phyloP scores from a whole-genome alignment of 1,139 yeast genomes.

The Kodamaea derodonti region DNA sequence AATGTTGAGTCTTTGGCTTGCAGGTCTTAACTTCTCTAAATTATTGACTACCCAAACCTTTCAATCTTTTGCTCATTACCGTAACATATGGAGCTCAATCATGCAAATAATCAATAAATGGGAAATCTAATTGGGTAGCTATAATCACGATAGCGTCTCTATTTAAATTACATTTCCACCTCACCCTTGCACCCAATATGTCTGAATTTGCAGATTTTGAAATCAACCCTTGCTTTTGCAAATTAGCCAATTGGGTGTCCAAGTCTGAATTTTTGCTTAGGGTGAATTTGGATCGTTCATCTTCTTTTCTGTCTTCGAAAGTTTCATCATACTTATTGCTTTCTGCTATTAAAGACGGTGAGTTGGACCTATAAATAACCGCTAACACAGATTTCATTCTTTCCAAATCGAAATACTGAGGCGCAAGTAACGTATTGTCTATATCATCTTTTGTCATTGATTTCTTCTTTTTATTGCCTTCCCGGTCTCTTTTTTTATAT shows the following conservation, averaged over 20 bases:
- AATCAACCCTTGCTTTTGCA: slow-evolving; percentile 52
- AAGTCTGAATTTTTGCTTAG: slow-evolving; percentile 45
- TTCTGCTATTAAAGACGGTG: slow-evolving; percentile 23
- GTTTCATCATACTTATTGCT: slow-evolving; percentile 23
- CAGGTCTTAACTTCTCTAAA: too few species aligned
- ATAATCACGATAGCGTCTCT: slow-evolving; percentile 50
- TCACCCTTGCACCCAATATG: slow-evolving; percentile 55
- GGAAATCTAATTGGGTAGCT: slow-evolving; percentile 53
- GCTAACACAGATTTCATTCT: slow-evolving; percentile 63
- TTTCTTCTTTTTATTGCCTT: slow-evolving; percentile 30
- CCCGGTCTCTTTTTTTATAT: slow-evolving; percentile 25
- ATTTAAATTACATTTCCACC: slow-evolving; percentile 61
- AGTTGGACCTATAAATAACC: slow-evolving; percentile 47
- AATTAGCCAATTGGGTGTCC: slow-evolving; percentile 57
- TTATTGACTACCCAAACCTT: too few species aligned
- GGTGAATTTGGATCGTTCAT: slow-evolving; percentile 30
- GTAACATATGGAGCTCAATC: too few species aligned
- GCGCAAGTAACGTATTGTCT: slow-evolving; percentile 53
- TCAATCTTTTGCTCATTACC: too few species aligned
- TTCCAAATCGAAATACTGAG: slow-evolving; percentile 64
- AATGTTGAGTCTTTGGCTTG: too few species aligned
- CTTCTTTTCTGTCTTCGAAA: slow-evolving; percentile 26
- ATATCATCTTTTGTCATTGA: slow-evolving; percentile 44
- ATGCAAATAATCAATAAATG: slow-evolving; percentile 42
- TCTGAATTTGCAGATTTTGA: slow-evolving; percentile 50